Conservation (phyloP, 2,329 filamentous ascomycete species). For the Neonectria punicea region DNA sequence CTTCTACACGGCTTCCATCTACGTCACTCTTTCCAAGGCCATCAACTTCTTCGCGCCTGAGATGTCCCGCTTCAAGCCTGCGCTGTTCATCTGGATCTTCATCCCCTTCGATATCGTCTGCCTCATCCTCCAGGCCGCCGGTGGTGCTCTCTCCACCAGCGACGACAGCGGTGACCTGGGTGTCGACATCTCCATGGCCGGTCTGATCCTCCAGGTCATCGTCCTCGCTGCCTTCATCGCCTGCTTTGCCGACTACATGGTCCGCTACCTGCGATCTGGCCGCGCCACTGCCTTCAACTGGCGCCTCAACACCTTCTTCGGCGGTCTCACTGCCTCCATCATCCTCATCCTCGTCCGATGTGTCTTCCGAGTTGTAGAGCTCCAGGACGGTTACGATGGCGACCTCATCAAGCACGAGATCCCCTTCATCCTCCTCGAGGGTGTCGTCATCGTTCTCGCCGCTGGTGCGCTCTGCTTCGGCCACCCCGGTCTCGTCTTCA, state of each 20-base stretch:
- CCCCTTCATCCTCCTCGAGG: constrained; percentile 65
- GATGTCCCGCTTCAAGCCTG: constrained; percentile 56
- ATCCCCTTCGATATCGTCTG: constrained; percentile 67
- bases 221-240: constrained; percentile 63
- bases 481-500: constrained; percentile 55
- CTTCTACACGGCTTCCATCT: constrained; percentile 70
- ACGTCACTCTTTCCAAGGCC: constrained; percentile 65
- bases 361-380: constrained; percentile 72
- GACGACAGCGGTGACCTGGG: constrained; percentile 52
- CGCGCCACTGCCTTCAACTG: constrained; percentile 38
- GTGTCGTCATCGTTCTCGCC: constrained; percentile 52
- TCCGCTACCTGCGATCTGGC: constrained; percentile 52
- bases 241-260: constrained; percentile 61
- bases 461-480: constrained; percentile 51
- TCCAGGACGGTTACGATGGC: constrained; percentile 70
- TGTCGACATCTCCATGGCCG: constrained; percentile 56
- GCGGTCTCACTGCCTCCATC: constrained; percentile 63
- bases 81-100: constrained; percentile 59
- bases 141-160: constrained; percentile 63
- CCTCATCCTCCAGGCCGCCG: constrained; percentile 66
- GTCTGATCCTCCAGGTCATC: constrained; percentile 68
- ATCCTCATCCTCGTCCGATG: constrained; percentile 71
- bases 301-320: constrained; percentile 58
- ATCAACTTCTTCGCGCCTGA: constrained; percentile 54
- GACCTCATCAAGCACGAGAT: constrained; percentile 63